These are phyloP conservation scores for Oidiodendron maius DNA, from an alignment of 495 filamentous ascomycete species.

Conservation along the genomic window DNA sequence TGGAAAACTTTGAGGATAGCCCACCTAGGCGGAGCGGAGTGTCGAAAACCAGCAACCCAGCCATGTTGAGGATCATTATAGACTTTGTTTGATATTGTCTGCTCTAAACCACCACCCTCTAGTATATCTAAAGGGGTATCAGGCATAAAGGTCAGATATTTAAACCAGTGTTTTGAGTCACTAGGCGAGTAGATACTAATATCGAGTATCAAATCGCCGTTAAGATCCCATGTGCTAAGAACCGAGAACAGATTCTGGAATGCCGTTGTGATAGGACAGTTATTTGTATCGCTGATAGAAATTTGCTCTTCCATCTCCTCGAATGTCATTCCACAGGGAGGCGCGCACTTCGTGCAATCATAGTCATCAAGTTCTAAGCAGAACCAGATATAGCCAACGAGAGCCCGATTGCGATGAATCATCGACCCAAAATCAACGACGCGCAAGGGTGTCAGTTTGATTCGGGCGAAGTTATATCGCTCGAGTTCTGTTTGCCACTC, in stretches of 20 bases:
- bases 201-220: constrained; percentile 30
- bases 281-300: constrained; percentile 19
- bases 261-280: constrained; percentile 5
- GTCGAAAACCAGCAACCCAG: constrained; percentile 24
- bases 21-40: constrained; percentile 15
- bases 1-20: constrained; percentile 24
- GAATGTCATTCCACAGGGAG: too few relatives aligned
- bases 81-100: constrained; percentile 15
- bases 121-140: constrained; percentile 22
- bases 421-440: constrained; percentile 28
- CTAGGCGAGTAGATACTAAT: constrained; percentile 35
- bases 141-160: constrained; percentile 27
- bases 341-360: constrained; percentile 27
- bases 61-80: constrained; percentile 23
- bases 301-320: constrained; percentile 14
- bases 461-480: constrained; percentile 31
- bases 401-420: constrained; percentile 28
- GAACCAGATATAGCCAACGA: constrained; percentile 33
- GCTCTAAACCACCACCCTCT: constrained; percentile 9
- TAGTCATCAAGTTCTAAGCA: constrained; percentile 32
- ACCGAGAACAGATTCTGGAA: constrained; percentile 25
- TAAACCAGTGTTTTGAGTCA: constrained; percentile 32
- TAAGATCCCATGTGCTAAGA: constrained; percentile 32
- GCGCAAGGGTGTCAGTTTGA: constrained; percentile 30
- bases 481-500: constrained; percentile 33